Conservation (phyloP, 345 rosid genomes). For the Gossypium thurberi region DNA sequence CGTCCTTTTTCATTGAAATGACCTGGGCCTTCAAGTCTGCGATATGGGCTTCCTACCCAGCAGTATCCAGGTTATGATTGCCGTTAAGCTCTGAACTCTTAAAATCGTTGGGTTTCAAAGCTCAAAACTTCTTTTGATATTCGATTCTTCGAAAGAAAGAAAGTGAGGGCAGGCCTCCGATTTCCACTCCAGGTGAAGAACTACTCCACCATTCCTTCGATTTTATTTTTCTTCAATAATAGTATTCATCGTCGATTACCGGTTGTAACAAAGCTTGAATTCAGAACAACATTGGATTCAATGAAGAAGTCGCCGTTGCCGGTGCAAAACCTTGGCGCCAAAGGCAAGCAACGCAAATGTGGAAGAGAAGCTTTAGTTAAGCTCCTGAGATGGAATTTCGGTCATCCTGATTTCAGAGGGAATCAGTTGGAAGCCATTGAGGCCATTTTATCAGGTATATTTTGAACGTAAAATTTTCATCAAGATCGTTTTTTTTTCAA, state of each 20-base stretch:
- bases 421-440: constrained; percentile 86
- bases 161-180: neutral
- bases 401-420: constrained; percentile 75
- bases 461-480: neutral
- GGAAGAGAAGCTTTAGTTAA: constrained; percentile 71
- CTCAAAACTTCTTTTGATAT: neutral
- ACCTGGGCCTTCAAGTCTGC: neutral
- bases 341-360: constrained; percentile 22
- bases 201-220: neutral
- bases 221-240: neutral
- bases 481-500: neutral
- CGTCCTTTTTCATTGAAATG: neutral
- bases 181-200: neutral
- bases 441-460: constrained; percentile 67
- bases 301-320: constrained; percentile 80
- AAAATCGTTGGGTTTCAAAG: neutral
- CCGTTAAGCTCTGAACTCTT: neutral
- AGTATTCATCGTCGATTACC: neutral
- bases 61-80: neutral
- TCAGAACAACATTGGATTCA: constrained; percentile 8
- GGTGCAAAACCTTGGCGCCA: constrained; percentile 35
- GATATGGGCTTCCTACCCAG: neutral
- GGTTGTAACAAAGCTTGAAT: neutral
- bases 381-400: constrained; percentile 94
- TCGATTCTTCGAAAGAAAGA: neutral